Conservation (phyloP, 176 grass and related monocot genomes). For the Aegilops speltoides region DNA sequence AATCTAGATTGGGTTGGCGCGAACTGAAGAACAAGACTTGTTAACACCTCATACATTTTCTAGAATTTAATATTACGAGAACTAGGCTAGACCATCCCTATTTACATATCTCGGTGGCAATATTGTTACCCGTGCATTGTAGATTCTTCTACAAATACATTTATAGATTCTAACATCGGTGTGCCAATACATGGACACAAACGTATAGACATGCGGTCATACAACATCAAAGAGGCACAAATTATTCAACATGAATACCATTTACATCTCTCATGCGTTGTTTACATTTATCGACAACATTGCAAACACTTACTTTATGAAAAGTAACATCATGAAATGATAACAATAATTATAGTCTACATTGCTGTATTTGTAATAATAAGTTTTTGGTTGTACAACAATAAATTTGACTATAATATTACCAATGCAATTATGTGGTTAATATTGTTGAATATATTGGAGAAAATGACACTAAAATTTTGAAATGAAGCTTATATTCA, state of each 20-base stretch:
- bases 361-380: no score
- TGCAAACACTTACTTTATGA: background rate
- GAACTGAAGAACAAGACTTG: background rate
- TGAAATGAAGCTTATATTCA: no score
- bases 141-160: background rate
- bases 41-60: no score
- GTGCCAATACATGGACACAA: background rate
- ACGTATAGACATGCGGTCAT: background rate
- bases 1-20: background rate
- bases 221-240: background rate
- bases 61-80: no score
- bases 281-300: background rate
- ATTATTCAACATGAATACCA: background rate
- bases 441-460: no score
- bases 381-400: no score
- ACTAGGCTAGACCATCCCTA: background rate
- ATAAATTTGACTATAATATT: no score
- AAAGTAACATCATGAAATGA: no score
- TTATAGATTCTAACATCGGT: background rate
- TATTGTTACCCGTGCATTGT: background rate
- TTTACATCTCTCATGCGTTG: background rate
- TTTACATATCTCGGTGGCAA: background rate
- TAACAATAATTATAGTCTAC: no score
- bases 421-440: no score
- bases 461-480: no score